Evolutionary conservation across 164 flowering plant genomes (phyloP).

Genomic region (Piper betle): DNA sequence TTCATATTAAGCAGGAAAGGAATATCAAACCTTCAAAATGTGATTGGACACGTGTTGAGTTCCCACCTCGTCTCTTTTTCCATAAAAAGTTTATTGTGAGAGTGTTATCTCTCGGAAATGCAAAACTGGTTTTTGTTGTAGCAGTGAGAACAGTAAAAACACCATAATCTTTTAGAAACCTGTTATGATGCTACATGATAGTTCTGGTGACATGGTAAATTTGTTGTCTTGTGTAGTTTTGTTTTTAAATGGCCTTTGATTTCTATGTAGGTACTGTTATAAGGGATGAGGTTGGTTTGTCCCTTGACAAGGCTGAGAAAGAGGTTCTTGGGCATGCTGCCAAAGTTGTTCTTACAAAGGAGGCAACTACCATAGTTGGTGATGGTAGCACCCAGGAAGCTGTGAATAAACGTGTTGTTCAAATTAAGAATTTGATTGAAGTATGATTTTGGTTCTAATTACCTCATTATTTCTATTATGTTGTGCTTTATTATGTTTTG

Average conservation of each 20-base stretch:
- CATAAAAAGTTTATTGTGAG: too few relatives aligned
- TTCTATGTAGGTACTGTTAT: constrained; percentile 66
- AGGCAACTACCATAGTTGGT: constrained; percentile 81
- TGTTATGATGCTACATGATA: too few relatives aligned
- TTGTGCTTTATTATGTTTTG: too few relatives aligned
- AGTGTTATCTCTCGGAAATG: too few relatives aligned
- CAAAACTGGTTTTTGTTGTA: too few relatives aligned
- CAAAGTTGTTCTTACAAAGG: constrained; percentile 93
- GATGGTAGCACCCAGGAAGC: constrained; percentile 97
- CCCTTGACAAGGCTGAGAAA: constrained; percentile 75
- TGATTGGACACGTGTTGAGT: too few relatives aligned
- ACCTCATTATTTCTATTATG: background rate
- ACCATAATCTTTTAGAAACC: too few relatives aligned
- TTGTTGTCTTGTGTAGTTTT: background rate
- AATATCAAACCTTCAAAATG: too few relatives aligned
- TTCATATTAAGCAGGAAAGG: background rate
- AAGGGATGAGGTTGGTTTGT: constrained; percentile 89
- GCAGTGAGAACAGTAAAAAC: too few relatives aligned
- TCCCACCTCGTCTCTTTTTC: too few relatives aligned
- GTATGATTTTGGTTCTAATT: constrained; percentile 11
- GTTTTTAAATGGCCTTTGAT: background rate
- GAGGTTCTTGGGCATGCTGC: constrained; percentile 90
- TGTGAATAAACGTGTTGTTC: constrained; percentile 74
- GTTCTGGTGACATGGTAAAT: too few relatives aligned
- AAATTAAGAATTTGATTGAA: constrained; percentile 81